These are phyloP conservation scores for Colletotrichum magnum DNA, from an alignment of 2,329 filamentous ascomycete genomes.

Conservation along the genomic window DNA sequence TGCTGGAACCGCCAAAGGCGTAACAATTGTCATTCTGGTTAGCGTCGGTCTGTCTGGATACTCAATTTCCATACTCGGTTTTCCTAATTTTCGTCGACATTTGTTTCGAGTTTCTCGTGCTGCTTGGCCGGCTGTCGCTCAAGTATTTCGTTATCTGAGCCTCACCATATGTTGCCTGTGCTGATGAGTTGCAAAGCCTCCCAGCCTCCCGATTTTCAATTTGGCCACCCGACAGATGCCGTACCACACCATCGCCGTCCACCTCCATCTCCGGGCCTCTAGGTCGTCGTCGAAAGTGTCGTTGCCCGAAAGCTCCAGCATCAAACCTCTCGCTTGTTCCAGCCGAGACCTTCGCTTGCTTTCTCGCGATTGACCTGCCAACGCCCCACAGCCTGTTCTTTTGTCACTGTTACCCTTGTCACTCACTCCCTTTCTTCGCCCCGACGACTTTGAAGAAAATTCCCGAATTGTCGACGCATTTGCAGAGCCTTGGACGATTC, in stretches of 20 bases:
- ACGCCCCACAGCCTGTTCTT: conserved; percentile 28
- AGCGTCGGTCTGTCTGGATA: conserved; percentile 22
- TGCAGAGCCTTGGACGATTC: background rate
- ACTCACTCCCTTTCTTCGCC: conserved; percentile 15
- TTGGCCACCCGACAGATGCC: conserved; percentile 36
- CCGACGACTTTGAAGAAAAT: conserved; percentile 15
- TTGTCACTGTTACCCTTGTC: conserved; percentile 17
- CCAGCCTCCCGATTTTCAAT: conserved; percentile 42
- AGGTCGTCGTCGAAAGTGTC: background rate
- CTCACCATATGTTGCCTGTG: conserved; percentile 40
- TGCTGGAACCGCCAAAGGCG: conserved; percentile 11
- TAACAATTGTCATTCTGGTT: conserved; percentile 16
- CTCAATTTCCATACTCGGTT: conserved; percentile 28
- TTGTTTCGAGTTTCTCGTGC: background rate
- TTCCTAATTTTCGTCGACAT: background rate
- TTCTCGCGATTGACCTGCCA: conserved; percentile 9
- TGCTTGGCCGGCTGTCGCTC: background rate
- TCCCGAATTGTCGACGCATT: conserved; percentile 9
- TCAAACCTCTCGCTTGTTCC: background rate
- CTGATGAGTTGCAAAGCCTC: conserved; percentile 34
- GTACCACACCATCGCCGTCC: conserved; percentile 32
- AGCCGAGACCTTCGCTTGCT: background rate
- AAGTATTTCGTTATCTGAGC: conserved; percentile 43
- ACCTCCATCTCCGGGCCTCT: conserved; percentile 21
- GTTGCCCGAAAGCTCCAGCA: background rate